These are phyloP conservation scores for Waltergamsia citrina DNA, from an alignment of 2,329 filamentous ascomycete species.

Conservation along the genomic window DNA sequence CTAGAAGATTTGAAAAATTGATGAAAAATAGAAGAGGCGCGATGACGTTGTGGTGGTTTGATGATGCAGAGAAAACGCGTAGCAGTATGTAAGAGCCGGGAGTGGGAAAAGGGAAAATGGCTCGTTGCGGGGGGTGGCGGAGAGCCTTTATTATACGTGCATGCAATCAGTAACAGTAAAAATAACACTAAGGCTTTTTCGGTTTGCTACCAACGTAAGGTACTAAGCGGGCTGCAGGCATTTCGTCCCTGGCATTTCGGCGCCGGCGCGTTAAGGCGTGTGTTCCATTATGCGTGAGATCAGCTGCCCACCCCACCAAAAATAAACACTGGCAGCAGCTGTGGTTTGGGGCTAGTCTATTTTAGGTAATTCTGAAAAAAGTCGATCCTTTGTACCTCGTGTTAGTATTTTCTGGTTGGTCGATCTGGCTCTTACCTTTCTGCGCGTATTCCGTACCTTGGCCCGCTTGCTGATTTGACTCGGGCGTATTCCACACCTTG, in stretches of 20 bases:
- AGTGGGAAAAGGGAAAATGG: conserved; percentile 19
- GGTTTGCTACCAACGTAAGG: too few relatives aligned
- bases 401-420: background rate
- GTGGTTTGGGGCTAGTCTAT: conserved; percentile 16
- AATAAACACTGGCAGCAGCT: conserved; percentile 36
- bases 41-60: conserved; percentile 13
- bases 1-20: conserved; percentile 11
- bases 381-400: background rate
- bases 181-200: conserved; percentile 39
- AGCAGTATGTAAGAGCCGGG: conserved; percentile 9
- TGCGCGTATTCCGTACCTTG: too few relatives aligned
- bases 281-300: conserved; percentile 6
- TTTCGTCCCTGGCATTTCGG: background rate
- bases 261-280: background rate
- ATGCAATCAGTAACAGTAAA: conserved; percentile 36
- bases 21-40: conserved; percentile 15
- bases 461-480: too few relatives aligned
- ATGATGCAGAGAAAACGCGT: conserved; percentile 10
- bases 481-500: too few relatives aligned
- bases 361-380: background rate
- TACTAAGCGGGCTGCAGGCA: background rate
- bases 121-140: conserved; percentile 38
- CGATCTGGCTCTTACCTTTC: too few relatives aligned
- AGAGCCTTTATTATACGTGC: conserved; percentile 16
- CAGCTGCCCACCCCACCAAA: background rate